Conservation (phyloP, 768 basidiomycete species). For the Boletus patriciae region DNA sequence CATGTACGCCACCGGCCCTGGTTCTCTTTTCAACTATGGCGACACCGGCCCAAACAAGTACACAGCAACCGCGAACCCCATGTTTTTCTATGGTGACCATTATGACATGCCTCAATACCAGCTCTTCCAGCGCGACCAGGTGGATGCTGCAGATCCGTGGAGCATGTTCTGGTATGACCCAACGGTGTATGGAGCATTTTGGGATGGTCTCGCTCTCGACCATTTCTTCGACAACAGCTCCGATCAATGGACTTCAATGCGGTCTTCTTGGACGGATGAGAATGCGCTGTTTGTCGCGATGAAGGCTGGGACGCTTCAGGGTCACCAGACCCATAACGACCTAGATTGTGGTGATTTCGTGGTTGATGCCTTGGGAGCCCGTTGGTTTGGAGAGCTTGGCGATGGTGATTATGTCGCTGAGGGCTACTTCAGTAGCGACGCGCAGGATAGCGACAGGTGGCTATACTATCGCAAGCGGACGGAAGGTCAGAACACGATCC, state of each 20-base stretch:
- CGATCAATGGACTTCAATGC: conserved; percentile 89
- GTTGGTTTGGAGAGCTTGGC: conserved; percentile 95
- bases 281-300: conserved; percentile 83
- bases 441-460: conserved; percentile 75
- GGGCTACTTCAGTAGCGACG: conserved; percentile 76
- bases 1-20: conserved; percentile 83
- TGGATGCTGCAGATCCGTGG: conserved; percentile 81
- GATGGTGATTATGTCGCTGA: conserved; percentile 78
- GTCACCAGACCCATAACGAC: conserved; percentile 94
- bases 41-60: conserved; percentile 86
- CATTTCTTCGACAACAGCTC: conserved; percentile 68
- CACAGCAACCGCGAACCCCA: conserved; percentile 86
- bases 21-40: conserved; percentile 73
- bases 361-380: conserved; percentile 86
- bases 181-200: conserved; percentile 80
- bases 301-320: conserved; percentile 78
- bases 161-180: conserved; percentile 96
- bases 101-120: conserved; percentile 73
- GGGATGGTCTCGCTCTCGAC: conserved; percentile 84
- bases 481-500: conserved; percentile 94
- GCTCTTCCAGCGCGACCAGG: conserved; percentile 89
- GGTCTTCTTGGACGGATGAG: conserved; percentile 89
- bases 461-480: conserved; percentile 95
- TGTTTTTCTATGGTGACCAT: conserved; percentile 73
- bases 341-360: conserved; percentile 96